These are phyloP conservation scores for Borovskyia barvae DNA, from an alignment of 208 protist genomes.

Conservation along the genomic window DNA sequence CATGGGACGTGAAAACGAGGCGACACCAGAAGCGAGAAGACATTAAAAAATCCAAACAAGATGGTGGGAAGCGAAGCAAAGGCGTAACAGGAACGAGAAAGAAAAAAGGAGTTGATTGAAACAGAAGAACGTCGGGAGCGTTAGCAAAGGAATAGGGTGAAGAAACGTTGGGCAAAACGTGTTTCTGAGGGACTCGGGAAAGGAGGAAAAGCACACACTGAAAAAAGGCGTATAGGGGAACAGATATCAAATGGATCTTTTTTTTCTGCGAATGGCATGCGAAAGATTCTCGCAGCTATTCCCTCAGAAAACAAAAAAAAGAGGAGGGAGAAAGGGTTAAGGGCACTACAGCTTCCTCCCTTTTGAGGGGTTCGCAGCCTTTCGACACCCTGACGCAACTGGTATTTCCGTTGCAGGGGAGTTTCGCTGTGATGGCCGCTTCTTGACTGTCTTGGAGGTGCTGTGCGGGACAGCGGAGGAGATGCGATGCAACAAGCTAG, in stretches of 20 bases:
- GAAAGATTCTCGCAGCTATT: too few relatives aligned
- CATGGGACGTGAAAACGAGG: too few relatives aligned
- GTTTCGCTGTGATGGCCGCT: too few relatives aligned
- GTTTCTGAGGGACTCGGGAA: neutral
- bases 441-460: constrained; percentile 1
- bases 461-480: neutral
- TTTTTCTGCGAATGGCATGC: too few relatives aligned
- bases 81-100: neutral
- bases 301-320: too few relatives aligned
- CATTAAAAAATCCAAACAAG: neutral
- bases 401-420: too few relatives aligned
- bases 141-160: too few relatives aligned
- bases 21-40: too few relatives aligned
- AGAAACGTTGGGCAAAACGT: too few relatives aligned
- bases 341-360: neutral
- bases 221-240: neutral
- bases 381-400: neutral
- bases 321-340: neutral
- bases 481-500: neutral
- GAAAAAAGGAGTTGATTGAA: neutral
- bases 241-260: too few relatives aligned
- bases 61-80: neutral
- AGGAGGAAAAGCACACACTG: neutral
- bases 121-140: neutral
- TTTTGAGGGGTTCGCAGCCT: neutral